Evolutionary conservation across 202 grass and related monocot genomes (phyloP).

Genomic region (Dendrocalamus latiflorus): DNA sequence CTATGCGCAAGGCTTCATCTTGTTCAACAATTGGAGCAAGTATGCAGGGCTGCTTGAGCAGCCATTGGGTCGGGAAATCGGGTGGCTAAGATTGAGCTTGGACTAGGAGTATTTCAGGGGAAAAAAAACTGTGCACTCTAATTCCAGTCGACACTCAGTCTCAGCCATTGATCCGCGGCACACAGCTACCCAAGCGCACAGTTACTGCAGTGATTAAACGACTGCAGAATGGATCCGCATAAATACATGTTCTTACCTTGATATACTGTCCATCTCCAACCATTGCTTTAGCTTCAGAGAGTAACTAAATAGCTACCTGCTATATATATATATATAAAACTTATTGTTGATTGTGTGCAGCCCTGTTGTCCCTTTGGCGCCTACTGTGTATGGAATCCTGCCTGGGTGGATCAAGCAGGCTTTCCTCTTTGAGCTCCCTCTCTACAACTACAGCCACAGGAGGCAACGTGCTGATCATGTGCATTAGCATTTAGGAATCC

Average conservation of each 20-base stretch:
- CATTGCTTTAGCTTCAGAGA: background rate
- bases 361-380: conserved; percentile 46
- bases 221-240: background rate
- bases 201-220: background rate
- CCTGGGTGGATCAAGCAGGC: conserved; percentile 50
- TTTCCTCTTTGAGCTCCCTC: conserved; percentile 53
- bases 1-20: background rate
- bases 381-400: conserved; percentile 35
- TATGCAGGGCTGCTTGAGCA: background rate
- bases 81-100: no score
- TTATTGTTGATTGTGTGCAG: conserved; percentile 14
- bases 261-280: background rate
- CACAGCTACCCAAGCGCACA: background rate
- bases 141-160: background rate
- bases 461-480: background rate
- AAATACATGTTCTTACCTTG: background rate
- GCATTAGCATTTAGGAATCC: background rate
- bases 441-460: conserved; percentile 20
- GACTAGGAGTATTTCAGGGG: no score
- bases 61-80: no score
- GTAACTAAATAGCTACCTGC: no score
- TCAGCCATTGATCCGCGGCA: background rate
- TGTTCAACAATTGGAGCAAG: background rate
- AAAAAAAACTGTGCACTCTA: background rate
- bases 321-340: no score